Conservation (phyloP, 768 basidiomycete species). For the Tulasnella calospora region DNA sequence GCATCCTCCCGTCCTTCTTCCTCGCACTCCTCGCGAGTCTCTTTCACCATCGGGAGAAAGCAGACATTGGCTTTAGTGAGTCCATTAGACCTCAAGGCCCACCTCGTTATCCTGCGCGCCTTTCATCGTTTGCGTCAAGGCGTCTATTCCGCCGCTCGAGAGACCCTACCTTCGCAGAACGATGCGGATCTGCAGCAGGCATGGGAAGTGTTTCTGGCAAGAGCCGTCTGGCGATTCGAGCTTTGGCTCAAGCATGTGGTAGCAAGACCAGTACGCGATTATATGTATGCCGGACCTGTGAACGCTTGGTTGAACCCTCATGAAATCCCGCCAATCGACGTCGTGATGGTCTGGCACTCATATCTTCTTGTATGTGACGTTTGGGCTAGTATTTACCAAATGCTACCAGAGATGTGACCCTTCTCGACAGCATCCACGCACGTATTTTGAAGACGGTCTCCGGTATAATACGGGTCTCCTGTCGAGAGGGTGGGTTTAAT, state of each 20-base stretch:
- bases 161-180: background rate
- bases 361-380: slow-evolving; percentile 25
- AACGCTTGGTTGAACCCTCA: background rate
- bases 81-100: background rate
- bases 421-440: slow-evolving; percentile 26
- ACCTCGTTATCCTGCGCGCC: slow-evolving; percentile 9
- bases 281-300: background rate
- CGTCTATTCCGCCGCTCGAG: background rate
- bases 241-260: slow-evolving; percentile 20
- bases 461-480: slow-evolving; percentile 11
- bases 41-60: background rate
- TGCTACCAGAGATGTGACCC: background rate
- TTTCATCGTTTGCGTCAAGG: background rate
- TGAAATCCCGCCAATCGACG: slow-evolving; percentile 29
- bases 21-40: background rate
- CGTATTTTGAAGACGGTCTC: slow-evolving; percentile 28
- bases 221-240: slow-evolving; percentile 29
- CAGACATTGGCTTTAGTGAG: background rate
- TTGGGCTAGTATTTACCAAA: background rate
- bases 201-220: slow-evolving; percentile 27
- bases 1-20: background rate
- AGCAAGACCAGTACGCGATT: background rate
- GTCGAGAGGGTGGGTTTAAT: background rate
- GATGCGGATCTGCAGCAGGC: slow-evolving; percentile 11
- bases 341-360: slow-evolving; percentile 29